A percentile compares a stretch with the other conserved stretches of the same genome.
These are phyloP conservation scores for Sphaerulina musiva DNA, from an alignment of 2,329 filamentous ascomycete genomes.

Conservation along the genomic window DNA sequence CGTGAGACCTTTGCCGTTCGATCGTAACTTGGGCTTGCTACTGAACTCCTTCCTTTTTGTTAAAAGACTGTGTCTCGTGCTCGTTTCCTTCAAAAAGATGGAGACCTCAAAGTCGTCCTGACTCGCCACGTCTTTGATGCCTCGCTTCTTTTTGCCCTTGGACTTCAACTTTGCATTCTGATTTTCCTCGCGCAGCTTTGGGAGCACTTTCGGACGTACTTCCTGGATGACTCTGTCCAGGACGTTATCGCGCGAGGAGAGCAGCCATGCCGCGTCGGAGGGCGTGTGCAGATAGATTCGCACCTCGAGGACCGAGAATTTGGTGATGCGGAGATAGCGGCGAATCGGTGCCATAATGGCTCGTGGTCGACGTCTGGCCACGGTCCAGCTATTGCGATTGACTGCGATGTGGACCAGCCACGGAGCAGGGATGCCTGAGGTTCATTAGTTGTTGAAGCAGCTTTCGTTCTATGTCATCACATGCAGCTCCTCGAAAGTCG, in stretches of 20 bases:
- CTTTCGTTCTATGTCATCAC: neutral
- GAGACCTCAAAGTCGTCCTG: constrained; percentile 93
- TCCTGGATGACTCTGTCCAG: constrained; percentile 77
- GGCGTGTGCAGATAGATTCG: constrained; percentile 95
- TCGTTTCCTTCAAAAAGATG: constrained; percentile 83
- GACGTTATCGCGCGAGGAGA: constrained; percentile 67
- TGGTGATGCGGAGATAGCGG: constrained; percentile 83
- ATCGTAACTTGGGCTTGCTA: constrained; percentile 37
- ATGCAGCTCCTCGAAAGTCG: neutral
- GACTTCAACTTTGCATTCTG: constrained; percentile 54
- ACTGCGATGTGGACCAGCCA: too few species aligned
- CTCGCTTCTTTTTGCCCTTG: constrained; percentile 60
- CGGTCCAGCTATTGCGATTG: too few species aligned
- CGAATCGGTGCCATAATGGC: constrained; percentile 75
- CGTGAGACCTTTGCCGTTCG: constrained; percentile 44
- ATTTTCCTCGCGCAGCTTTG: constrained; percentile 84
- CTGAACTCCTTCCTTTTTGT: constrained; percentile 70
- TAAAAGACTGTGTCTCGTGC: constrained; percentile 76
- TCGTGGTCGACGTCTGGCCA: neutral
- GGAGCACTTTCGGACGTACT: constrained; percentile 77
- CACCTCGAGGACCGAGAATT: constrained; percentile 91
- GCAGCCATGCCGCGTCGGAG: constrained; percentile 73
- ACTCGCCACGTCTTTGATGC: constrained; percentile 81
- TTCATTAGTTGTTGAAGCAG: neutral
- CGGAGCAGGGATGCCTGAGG: too few species aligned